Evolutionary conservation across 768 basidiomycete genomes (phyloP).

Genomic region (Trametopsis cervina): DNA sequence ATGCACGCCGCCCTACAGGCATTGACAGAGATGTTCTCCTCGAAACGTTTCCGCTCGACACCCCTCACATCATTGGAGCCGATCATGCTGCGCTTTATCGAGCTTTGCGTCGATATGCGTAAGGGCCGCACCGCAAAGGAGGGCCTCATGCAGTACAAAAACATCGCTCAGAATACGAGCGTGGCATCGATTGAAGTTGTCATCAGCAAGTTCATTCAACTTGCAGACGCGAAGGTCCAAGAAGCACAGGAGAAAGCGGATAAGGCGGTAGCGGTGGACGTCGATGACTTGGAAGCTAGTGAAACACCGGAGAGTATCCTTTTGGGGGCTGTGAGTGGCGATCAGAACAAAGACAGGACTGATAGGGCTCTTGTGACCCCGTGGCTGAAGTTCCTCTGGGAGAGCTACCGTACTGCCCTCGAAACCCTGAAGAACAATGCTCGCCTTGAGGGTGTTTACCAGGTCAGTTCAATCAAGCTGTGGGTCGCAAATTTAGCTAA

Average conservation of each 20-base stretch:
- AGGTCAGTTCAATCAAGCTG: constrained; percentile 41
- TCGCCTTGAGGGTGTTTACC: constrained; percentile 87
- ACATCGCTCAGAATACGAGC: constrained; percentile 90
- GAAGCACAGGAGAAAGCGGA: constrained; percentile 86
- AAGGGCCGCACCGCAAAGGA: constrained; percentile 93
- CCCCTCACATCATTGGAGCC: constrained; percentile 87
- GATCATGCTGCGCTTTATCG: constrained; percentile 92
- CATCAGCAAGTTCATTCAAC: constrained; percentile 76
- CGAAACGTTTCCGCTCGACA: constrained; percentile 91
- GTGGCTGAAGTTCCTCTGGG: constrained; percentile 99
- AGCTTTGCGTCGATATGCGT: constrained; percentile 92
- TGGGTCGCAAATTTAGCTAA: not conserved
- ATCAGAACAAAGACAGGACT: constrained; percentile 90
- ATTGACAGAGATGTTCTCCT: constrained; percentile 86
- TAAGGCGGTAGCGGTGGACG: constrained; percentile 62
- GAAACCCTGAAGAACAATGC: constrained; percentile 97
- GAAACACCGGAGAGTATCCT: constrained; percentile 93
- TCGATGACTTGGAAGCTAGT: constrained; percentile 93
- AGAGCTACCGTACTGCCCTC: constrained; percentile 91
- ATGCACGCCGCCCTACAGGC: constrained; percentile 86
- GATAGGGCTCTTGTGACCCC: constrained; percentile 94
- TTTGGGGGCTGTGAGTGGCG: constrained; percentile 81
- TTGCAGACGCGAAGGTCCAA: constrained; percentile 75
- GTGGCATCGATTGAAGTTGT: constrained; percentile 90
- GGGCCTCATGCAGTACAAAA: constrained; percentile 96